These are phyloP conservation scores for Chrysosporium keratinophilum DNA, from an alignment of 2,329 filamentous ascomycete species.

Conservation along the genomic window DNA sequence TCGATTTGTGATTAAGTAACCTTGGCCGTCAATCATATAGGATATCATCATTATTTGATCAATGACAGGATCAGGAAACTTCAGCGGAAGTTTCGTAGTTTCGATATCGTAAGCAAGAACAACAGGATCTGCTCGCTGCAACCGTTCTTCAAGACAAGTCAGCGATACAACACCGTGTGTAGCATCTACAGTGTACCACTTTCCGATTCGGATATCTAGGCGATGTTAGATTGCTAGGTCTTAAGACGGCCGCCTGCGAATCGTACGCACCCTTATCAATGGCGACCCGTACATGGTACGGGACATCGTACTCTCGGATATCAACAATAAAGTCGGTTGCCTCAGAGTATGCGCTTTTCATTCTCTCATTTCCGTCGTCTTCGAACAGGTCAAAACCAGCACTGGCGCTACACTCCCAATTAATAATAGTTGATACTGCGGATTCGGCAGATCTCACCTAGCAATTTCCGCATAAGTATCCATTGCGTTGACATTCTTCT, in stretches of 20 bases:
- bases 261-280: constrained; percentile 65
- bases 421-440: neutral
- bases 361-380: constrained; percentile 70
- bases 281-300: constrained; percentile 96
- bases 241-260: neutral
- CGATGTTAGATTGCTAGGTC: constrained; percentile 19
- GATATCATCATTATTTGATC: constrained; percentile 99
- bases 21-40: constrained; percentile 99
- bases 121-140: constrained; percentile 89
- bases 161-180: constrained; percentile 84
- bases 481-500: constrained; percentile 91
- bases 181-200: constrained; percentile 92
- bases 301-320: constrained; percentile 98
- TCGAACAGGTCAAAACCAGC: constrained; percentile 93
- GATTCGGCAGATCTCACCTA: constrained; percentile 43
- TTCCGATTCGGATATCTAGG: constrained; percentile 83
- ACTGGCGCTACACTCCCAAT: constrained; percentile 47
- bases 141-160: constrained; percentile 71
- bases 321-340: constrained; percentile 97
- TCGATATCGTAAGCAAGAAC: constrained; percentile 99
- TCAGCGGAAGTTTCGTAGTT: constrained; percentile 87
- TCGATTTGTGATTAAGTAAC: constrained; percentile 93
- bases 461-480: constrained; percentile 97
- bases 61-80: constrained; percentile 88
- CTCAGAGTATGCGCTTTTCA: constrained; percentile 68